A percentile compares a stretch with the other conserved stretches of the same genome.
These are phyloP conservation scores for Pseudogymnoascus sp. DNA, from an alignment of 2,329 filamentous ascomycete species.

Conservation along the genomic window DNA sequence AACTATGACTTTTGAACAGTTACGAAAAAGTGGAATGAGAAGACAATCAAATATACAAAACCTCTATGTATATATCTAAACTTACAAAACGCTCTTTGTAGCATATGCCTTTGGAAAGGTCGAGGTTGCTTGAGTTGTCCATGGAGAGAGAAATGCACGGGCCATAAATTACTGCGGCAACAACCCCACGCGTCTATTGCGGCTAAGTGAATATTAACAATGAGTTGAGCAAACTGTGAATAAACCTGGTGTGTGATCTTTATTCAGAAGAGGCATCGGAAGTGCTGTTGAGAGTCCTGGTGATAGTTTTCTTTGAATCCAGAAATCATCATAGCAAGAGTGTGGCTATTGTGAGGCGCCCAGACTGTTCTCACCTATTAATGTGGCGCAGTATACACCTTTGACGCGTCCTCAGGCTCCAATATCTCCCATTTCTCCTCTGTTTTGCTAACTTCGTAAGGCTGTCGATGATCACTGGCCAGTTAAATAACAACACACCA, in stretches of 20 bases:
- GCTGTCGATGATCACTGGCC: background rate
- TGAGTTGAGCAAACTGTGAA: background rate
- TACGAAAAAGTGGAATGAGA: background rate
- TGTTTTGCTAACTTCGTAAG: background rate
- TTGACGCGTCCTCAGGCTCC: background rate
- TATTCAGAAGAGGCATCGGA: background rate
- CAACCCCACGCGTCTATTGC: background rate
- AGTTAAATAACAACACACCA: conserved; percentile 3
- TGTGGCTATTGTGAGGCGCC: background rate
- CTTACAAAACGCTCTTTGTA: background rate
- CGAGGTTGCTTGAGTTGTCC: background rate
- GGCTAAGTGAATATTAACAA: background rate
- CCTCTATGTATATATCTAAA: background rate
- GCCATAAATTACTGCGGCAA: background rate
- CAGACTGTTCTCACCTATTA: background rate
- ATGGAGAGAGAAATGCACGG: background rate
- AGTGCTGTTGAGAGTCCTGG: background rate
- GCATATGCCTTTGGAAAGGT: background rate
- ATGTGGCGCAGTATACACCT: background rate
- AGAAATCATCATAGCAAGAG: background rate
- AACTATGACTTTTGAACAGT: background rate
- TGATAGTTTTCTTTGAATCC: background rate
- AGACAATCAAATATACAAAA: background rate
- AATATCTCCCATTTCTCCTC: background rate
- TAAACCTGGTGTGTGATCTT: background rate